A percentile compares a stretch with the other conserved stretches of the same genome.
Evolutionary conservation across 768 basidiomycete genomes (phyloP).

Genomic region (Boletellus ananas): DNA sequence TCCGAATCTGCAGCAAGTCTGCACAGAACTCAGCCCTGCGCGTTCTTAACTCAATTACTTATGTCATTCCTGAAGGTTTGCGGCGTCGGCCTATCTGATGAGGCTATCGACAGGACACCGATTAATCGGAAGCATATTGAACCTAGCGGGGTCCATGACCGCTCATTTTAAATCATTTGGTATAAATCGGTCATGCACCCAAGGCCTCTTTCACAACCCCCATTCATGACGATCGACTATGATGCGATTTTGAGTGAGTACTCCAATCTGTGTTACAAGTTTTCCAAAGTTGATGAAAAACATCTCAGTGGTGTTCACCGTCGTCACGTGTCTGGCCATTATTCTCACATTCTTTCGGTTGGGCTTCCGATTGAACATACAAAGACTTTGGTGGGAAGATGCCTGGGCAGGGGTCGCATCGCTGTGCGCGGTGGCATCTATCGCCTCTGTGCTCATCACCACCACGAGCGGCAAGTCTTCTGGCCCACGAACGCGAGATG

Average conservation of each 20-base stretch:
- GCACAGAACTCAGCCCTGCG: too few relatives aligned
- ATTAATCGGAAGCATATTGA: too few relatives aligned
- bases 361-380: conserved; percentile 12
- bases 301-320: conserved; percentile 2
- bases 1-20: too few relatives aligned
- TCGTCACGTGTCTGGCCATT: conserved; percentile 3
- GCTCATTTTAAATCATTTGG: too few relatives aligned
- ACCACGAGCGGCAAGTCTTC: not conserved
- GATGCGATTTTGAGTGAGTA: conserved; percentile 6
- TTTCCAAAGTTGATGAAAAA: not conserved
- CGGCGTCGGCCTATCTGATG: too few relatives aligned
- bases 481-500: not conserved
- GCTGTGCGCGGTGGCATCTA: not conserved
- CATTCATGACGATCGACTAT: conserved; percentile 1
- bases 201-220: too few relatives aligned
- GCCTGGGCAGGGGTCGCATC: conserved; percentile 15
- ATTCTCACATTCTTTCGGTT: conserved; percentile 15
- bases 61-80: too few relatives aligned
- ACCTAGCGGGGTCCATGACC: too few relatives aligned
- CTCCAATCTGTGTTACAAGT: not conserved
- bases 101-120: too few relatives aligned
- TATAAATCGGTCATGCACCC: too few relatives aligned
- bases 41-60: too few relatives aligned
- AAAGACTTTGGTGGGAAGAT: conserved; percentile 24
- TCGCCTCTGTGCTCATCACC: not conserved